phyloP scores from a whole-genome alignment of 768 basidiomycete genomes.

The Serendipita sp. region DNA sequence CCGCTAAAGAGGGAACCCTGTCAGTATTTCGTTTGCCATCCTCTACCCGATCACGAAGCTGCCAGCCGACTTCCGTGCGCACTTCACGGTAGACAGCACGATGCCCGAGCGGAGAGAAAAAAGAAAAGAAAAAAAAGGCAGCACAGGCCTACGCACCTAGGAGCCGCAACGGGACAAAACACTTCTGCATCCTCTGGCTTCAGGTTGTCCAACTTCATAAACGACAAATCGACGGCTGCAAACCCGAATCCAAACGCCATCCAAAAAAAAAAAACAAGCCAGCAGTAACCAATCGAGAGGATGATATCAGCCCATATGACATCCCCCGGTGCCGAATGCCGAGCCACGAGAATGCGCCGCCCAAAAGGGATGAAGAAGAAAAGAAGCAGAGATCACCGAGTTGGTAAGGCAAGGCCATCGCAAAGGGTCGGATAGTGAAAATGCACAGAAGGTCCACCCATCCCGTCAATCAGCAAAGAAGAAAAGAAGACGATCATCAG shows the following conservation, averaged over 20 bases:
- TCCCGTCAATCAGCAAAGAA: too few species aligned
- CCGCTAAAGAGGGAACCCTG: slow-evolving; percentile 14
- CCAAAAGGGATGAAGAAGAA: too few species aligned
- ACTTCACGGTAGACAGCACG: too few species aligned
- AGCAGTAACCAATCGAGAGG: too few species aligned
- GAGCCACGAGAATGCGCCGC: too few species aligned
- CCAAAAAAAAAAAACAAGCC: too few species aligned
- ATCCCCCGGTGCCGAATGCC: neutral
- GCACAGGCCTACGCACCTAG: slow-evolving; percentile 38
- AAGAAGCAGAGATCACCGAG: too few species aligned
- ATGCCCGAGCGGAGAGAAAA: too few species aligned
- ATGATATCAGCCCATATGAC: neutral
- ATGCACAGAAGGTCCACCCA: slow-evolving; percentile 36
- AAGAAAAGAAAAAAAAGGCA: too few species aligned
- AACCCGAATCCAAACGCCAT: too few species aligned
- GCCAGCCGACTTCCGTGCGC: neutral
- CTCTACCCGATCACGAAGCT: slow-evolving; percentile 3
- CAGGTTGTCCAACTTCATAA: slow-evolving; percentile 18
- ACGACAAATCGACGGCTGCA: slow-evolving; percentile 3
- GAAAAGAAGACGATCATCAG: slow-evolving; percentile 37
- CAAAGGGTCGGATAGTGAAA: neutral
- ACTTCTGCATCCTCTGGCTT: slow-evolving; percentile 55
- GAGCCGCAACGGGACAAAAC: slow-evolving; percentile 72
- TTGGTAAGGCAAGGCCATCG: too few species aligned
- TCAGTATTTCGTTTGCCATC: too few species aligned